These are phyloP conservation scores for Pontederia paniculata DNA, from an alignment of 176 grass and related monocot species.

Conservation along the genomic window DNA sequence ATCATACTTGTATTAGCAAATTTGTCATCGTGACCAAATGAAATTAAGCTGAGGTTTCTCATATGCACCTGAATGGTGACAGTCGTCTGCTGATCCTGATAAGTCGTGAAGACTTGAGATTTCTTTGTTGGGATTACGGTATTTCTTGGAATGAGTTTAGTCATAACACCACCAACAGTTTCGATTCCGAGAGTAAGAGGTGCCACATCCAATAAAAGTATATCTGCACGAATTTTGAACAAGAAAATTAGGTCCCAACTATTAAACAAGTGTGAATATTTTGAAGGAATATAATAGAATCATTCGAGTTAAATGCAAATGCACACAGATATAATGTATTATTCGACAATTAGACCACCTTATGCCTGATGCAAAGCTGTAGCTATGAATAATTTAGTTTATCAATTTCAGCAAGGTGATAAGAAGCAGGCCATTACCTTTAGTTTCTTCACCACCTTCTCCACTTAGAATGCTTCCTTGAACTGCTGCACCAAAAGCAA, in stretches of 20 bases:
- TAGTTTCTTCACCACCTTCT: conserved; percentile 49
- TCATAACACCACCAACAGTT: conserved; percentile 64
- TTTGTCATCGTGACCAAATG: not conserved
- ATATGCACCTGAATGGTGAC: conserved; percentile 50
- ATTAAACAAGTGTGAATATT: no score
- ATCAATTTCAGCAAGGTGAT: not conserved
- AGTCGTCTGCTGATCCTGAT: conserved; percentile 62
- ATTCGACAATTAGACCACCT: not conserved
- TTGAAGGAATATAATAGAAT: not conserved
- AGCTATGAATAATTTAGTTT: not conserved
- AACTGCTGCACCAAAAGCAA: conserved; percentile 55
- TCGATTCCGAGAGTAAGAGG: conserved; percentile 50
- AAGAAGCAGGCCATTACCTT: conserved; percentile 25
- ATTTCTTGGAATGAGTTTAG: conserved; percentile 65
- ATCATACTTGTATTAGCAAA: not conserved
- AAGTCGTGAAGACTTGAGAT: conserved; percentile 66
- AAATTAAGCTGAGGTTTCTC: not conserved
- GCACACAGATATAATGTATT: no score
- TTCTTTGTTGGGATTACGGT: conserved; percentile 62
- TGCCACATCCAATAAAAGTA: conserved; percentile 62
- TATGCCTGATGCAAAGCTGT: not conserved
- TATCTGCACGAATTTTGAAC: conserved; percentile 28
- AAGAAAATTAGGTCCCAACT: not conserved
- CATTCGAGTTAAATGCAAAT: no score
- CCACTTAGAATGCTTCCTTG: conserved; percentile 72